These are phyloP conservation scores for Verticillium zaregamsianum DNA, from an alignment of 2,329 filamentous ascomycete genomes.

Conservation along the genomic window DNA sequence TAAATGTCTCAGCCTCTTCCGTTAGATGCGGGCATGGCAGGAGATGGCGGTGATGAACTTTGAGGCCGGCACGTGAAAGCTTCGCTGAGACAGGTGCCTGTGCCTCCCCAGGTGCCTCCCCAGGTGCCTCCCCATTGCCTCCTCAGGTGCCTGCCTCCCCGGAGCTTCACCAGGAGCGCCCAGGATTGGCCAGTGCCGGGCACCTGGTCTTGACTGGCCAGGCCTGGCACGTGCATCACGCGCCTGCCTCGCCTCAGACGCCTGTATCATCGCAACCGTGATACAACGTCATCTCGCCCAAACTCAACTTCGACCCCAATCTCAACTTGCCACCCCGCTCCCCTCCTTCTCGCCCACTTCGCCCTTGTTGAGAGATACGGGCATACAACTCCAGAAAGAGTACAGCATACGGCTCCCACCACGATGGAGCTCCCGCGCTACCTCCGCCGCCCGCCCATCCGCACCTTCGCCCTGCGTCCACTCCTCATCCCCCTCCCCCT, in stretches of 20 bases:
- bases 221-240: background rate
- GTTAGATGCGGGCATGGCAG: background rate
- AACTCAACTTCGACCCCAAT: background rate
- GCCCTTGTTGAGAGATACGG: background rate
- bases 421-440: background rate
- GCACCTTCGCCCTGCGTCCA: conserved; percentile 47
- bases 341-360: background rate
- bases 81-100: too few relatives aligned
- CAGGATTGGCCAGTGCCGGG: background rate
- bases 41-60: background rate
- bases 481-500: conserved; percentile 46
- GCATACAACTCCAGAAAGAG: background rate
- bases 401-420: background rate
- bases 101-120: too few relatives aligned
- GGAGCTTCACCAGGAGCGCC: background rate
- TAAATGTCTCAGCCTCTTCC: background rate
- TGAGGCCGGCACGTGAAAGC: too few relatives aligned
- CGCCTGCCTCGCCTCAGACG: background rate
- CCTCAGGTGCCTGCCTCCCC: too few relatives aligned
- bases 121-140: too few relatives aligned
- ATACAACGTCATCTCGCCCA: background rate
- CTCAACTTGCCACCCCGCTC: background rate
- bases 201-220: background rate
- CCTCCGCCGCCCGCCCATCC: conserved; percentile 34
- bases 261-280: background rate